Conservation (phyloP, 257 asterid genomes). For the Jaltomata sinuosa region DNA sequence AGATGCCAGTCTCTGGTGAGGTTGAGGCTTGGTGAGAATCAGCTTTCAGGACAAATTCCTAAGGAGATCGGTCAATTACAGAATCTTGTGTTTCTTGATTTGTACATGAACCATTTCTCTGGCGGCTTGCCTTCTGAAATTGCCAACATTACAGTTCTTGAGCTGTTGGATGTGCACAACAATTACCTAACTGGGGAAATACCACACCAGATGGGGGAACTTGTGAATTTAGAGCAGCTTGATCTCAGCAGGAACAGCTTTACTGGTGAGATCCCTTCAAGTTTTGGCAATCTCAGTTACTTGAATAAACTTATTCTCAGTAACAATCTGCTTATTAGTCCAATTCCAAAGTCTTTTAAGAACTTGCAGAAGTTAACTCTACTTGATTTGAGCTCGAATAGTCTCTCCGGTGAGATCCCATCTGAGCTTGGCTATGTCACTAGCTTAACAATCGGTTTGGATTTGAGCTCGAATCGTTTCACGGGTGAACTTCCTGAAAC, state of each 20-base stretch:
- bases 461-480: slow-evolving; percentile 60
- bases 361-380: slow-evolving; percentile 69
- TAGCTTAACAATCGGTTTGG: slow-evolving; percentile 71
- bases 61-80: slow-evolving; percentile 79
- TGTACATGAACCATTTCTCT: slow-evolving; percentile 74
- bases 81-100: slow-evolving; percentile 89
- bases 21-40: slow-evolving; percentile 83
- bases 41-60: slow-evolving; percentile 84
- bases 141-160: slow-evolving; percentile 64
- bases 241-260: slow-evolving; percentile 87
- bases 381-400: slow-evolving; percentile 77
- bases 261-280: slow-evolving; percentile 52
- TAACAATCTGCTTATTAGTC: slow-evolving; percentile 55
- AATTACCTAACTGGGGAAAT: slow-evolving; percentile 58
- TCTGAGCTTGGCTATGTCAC: slow-evolving; percentile 52
- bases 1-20: slow-evolving; percentile 83
- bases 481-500: slow-evolving; percentile 73
- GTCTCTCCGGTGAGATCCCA: slow-evolving; percentile 63
- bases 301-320: slow-evolving; percentile 66
- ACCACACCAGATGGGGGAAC: slow-evolving; percentile 55
- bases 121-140: slow-evolving; percentile 73
- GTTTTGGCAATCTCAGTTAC: slow-evolving; percentile 85
- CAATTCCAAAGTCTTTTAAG: slow-evolving; percentile 48
- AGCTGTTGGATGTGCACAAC: slow-evolving; percentile 74
- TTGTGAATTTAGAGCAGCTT: slow-evolving; percentile 80